phyloP scores from a whole-genome alignment of 768 basidiomycete species.

The Chalciporus pseudorubinellus region DNA sequence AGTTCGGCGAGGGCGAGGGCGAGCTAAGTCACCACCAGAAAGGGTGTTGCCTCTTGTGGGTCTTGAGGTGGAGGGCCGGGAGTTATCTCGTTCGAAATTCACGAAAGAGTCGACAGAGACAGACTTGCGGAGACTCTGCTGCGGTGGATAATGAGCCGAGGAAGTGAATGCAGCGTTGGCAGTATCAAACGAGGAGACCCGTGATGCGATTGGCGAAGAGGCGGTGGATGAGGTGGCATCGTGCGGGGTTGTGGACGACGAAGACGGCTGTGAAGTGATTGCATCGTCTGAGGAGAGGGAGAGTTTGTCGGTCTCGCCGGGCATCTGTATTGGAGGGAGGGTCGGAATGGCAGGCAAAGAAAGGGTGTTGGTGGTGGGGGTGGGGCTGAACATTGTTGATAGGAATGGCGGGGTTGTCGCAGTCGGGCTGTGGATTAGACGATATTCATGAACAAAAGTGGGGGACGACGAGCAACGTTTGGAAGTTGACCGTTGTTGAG shows the following conservation, averaged over 20 bases:
- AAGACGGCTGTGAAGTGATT: conserved; percentile 21
- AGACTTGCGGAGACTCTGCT: conserved; percentile 59
- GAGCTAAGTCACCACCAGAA: conserved; percentile 35
- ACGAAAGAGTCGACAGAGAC: conserved; percentile 77
- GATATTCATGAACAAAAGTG: conserved; percentile 13
- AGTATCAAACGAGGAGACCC: neutral
- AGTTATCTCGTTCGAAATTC: conserved; percentile 39
- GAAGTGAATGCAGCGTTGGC: conserved; percentile 4
- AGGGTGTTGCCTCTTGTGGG: conserved; percentile 39
- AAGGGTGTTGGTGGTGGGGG: conserved; percentile 16
- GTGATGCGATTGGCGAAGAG: conserved; percentile 33
- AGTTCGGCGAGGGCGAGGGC: conserved; percentile 29
- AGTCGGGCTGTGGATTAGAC: neutral
- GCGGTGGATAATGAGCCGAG: conserved; percentile 24
- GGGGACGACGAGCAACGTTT: conserved; percentile 1
- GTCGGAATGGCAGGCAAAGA: conserved; percentile 39
- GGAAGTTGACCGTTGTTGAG: neutral
- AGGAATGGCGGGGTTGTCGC: conserved; percentile 6
- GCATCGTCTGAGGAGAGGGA: conserved; percentile 11
- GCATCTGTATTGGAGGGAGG: conserved; percentile 46
- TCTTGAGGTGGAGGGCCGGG: conserved; percentile 31
- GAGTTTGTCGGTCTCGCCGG: conserved; percentile 24
- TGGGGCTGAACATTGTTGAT: conserved; percentile 18
- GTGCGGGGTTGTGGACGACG: conserved; percentile 36
- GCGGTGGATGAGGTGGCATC: conserved; percentile 45